Evolutionary conservation across 2,329 filamentous ascomycete genomes (phyloP), one percentile per base, ranked within the genome.

Genomic region (Berkeleyomyces rouxiae): DNA sequence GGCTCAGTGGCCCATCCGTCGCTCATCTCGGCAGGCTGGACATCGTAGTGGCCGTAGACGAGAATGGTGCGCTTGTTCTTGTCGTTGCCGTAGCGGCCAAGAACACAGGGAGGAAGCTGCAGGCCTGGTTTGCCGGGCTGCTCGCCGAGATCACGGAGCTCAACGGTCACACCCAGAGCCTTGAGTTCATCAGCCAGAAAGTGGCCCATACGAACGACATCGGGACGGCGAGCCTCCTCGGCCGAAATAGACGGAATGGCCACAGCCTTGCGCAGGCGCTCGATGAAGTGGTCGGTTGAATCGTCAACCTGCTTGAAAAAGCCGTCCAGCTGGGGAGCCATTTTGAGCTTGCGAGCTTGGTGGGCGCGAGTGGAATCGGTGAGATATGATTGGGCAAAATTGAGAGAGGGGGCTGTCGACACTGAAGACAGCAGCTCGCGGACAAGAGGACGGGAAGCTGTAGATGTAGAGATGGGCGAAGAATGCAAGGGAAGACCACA

Each of bases 41-140:
- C 93, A 73, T 99, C 93, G 77, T 99, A 99, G 79, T 99, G 93
- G 58, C 93, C 93, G 72, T 99, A 99, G 57, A 99, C 90, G 66
- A 99, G 81, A 68, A 99, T 93, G 43, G 91, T 97, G 65, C 88
- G 84, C 83, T 97, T 99, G 74, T 82, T 89, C 74, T 87, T 85
- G 74, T 97, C 91, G 74, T 83, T 88, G 68, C 93, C 91, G 74
- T 97, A 97, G 68, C 93, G 86, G 59, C 86, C 92, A 66, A 99
- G 82, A 63, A 99, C 84, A 60, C 96, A 91, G 1, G 93, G 93
- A 3, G 93, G 93, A 13, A 99, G 86, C 63, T 96, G 86, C 68
- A 99, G 85, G 69, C 91, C 80, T 71, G 95, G 90, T 72, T 90
- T 90, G 72, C 88, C 87, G 63, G 90, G 91, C 77, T 99, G 92